Conservation (phyloP, 148 eudicot species). For the Persicaria tinctoria region DNA sequence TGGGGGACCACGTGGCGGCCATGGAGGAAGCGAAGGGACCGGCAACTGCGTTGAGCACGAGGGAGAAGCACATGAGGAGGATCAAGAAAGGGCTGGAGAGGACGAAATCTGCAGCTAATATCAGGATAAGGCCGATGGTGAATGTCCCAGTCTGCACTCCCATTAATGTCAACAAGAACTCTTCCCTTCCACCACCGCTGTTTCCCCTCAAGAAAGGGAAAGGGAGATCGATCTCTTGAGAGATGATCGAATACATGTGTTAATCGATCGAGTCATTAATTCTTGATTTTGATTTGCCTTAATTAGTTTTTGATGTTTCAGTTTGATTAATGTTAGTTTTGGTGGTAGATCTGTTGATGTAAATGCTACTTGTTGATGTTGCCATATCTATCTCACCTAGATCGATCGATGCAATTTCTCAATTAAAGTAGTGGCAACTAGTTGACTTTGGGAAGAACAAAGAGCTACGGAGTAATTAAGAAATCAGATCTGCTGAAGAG, state of each 20-base stretch:
- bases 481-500: neutral
- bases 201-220: constrained; percentile 48
- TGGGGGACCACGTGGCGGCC: constrained; percentile 37
- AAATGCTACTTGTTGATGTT: neutral
- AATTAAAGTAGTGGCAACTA: neutral
- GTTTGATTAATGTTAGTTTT: neutral
- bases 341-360: constrained; percentile 9
- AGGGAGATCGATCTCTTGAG: constrained; percentile 16
- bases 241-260: constrained; percentile 18
- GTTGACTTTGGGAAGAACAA: neutral
- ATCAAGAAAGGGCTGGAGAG: constrained; percentile 73
- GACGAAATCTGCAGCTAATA: constrained; percentile 60
- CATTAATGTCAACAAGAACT: constrained; percentile 34
- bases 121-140: constrained; percentile 76
- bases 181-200: constrained; percentile 55
- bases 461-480: neutral
- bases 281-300: neutral
- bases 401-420: neutral
- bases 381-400: neutral
- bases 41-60: constrained; percentile 12
- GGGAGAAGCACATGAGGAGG: constrained; percentile 53
- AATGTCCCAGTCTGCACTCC: constrained; percentile 60
- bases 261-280: neutral
- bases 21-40: constrained; percentile 40
- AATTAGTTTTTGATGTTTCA: neutral